Evolutionary conservation across 2,329 filamentous ascomycete genomes (phyloP).

Genomic region (Sporothrix sp.): DNA sequence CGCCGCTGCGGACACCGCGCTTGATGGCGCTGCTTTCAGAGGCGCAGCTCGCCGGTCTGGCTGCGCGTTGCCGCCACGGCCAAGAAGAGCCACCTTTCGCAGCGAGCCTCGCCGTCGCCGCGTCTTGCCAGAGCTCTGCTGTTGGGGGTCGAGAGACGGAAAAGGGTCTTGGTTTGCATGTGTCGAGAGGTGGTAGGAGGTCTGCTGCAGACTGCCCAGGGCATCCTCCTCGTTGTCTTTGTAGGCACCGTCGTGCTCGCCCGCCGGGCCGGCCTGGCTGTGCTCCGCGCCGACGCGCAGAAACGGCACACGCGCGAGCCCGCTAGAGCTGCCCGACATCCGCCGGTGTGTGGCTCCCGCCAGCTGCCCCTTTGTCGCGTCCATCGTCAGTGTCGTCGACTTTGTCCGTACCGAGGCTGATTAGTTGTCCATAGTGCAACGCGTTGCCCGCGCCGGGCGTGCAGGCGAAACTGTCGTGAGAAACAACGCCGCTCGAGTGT

Average conservation of each 20-base stretch:
- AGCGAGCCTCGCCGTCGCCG: constrained; percentile 74
- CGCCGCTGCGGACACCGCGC: not conserved
- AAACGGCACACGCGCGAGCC: constrained; percentile 12
- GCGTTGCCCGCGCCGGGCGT: not conserved
- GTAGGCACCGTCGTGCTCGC: constrained; percentile 11
- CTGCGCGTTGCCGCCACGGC: constrained; percentile 50
- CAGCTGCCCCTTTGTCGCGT: not conserved
- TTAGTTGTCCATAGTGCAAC: not conserved
- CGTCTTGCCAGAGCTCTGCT: constrained; percentile 37
- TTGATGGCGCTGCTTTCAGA: not conserved
- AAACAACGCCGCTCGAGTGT: not conserved
- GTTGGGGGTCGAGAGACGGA: constrained; percentile 3
- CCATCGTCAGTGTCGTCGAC: not conserved
- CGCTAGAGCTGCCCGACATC: constrained; percentile 5
- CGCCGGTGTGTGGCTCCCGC: not conserved
- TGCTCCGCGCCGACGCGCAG: not conserved
- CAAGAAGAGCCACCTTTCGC: constrained; percentile 75
- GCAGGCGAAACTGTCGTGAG: not conserved
- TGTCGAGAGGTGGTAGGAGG: not conserved
- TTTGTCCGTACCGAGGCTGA: not conserved
- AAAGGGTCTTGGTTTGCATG: constrained; percentile 19
- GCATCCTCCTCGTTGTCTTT: not conserved
- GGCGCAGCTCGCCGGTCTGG: constrained; percentile 37
- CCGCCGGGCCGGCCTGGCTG: not conserved
- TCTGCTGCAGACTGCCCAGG: not conserved